These are phyloP conservation scores for Setomelanomma holmii DNA, from an alignment of 2,329 filamentous ascomycete genomes.

Conservation along the genomic window DNA sequence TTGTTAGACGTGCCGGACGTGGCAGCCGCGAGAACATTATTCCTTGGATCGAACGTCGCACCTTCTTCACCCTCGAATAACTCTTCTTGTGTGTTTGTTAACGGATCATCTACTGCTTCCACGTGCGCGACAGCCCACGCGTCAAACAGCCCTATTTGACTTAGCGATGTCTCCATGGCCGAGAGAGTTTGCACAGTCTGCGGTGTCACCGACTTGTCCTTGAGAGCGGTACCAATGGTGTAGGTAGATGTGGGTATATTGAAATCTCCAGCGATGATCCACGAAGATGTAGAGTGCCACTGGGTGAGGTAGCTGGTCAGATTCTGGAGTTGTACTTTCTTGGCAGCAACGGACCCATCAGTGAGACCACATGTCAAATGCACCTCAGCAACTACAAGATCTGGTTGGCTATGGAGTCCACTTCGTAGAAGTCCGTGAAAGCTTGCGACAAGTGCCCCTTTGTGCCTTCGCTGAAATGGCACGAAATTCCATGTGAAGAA, in stretches of 20 bases:
- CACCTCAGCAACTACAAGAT: conserved; percentile 61
- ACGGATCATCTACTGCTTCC: conserved; percentile 51
- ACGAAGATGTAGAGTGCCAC: conserved; percentile 55
- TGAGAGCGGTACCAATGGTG: conserved; percentile 62
- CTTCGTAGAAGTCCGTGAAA: conserved; percentile 48
- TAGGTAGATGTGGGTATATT: conserved; percentile 67
- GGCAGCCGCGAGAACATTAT: conserved; percentile 63
- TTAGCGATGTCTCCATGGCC: conserved; percentile 57
- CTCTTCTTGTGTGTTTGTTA: conserved; percentile 36
- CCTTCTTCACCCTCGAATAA: conserved; percentile 67
- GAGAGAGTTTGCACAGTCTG: conserved; percentile 55
- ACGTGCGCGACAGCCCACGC: conserved; percentile 59
- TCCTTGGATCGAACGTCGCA: conserved; percentile 68
- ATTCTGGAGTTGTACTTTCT: conserved; percentile 63
- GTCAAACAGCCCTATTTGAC: conserved; percentile 59
- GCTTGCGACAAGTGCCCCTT: conserved; percentile 61
- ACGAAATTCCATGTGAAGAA: conserved; percentile 64
- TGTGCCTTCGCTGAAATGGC: conserved; percentile 63
- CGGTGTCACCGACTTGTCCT: conserved; percentile 61
- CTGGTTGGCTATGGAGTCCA: conserved; percentile 25
- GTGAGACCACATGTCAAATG: conserved; percentile 69
- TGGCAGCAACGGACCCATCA: conserved; percentile 64
- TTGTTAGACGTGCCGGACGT: conserved; percentile 64
- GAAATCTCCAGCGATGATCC: conserved; percentile 69
- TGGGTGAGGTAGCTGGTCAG: conserved; percentile 57